Percentiles rank a stretch among this genome's conserved stretches.
These are phyloP conservation scores for Saccharomycopsis sp. DNA, from an alignment of 805 yeast genomes.

Conservation along the genomic window DNA sequence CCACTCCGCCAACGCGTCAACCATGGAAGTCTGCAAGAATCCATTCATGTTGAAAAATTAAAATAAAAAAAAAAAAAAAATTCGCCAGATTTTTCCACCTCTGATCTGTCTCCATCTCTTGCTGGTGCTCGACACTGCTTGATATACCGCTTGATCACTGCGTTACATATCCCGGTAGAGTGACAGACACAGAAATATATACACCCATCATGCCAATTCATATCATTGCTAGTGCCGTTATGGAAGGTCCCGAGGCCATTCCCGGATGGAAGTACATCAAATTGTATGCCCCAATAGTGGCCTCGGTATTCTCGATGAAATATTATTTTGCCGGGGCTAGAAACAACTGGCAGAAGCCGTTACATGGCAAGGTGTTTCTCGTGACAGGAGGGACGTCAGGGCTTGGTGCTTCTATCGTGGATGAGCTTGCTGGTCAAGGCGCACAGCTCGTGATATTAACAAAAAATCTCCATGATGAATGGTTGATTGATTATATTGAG, in stretches of 20 bases:
- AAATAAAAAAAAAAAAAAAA: too few relatives aligned
- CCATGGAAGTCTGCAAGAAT: too few relatives aligned
- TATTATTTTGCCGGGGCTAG: constrained; percentile 71
- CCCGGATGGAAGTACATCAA: constrained; percentile 68
- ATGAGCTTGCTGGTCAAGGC: constrained; percentile 71
- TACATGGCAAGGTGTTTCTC: constrained; percentile 82
- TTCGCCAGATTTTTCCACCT: too few relatives aligned
- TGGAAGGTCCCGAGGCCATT: constrained; percentile 67
- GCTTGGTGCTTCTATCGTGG: constrained; percentile 69
- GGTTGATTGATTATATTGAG: constrained; percentile 75
- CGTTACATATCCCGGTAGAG: too few relatives aligned
- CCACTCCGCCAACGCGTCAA: too few relatives aligned
- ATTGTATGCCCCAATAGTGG: constrained; percentile 49
- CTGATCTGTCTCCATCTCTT: too few relatives aligned
- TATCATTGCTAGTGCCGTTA: constrained; percentile 58
- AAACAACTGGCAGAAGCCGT: constrained; percentile 88
- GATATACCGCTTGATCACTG: too few relatives aligned
- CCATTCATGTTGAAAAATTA: too few relatives aligned
- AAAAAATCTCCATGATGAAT: constrained; percentile 54
- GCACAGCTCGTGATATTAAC: constrained; percentile 80
- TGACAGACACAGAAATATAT: neutral
- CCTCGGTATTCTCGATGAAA: constrained; percentile 46
- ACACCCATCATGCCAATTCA: constrained; percentile 62
- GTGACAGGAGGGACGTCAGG: constrained; percentile 96
- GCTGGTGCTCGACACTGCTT: too few relatives aligned